A percentile compares a stretch with the other conserved stretches of the same genome.
Conservation (phyloP, 106 monocot genomes). For the Cymbidium sinense region DNA sequence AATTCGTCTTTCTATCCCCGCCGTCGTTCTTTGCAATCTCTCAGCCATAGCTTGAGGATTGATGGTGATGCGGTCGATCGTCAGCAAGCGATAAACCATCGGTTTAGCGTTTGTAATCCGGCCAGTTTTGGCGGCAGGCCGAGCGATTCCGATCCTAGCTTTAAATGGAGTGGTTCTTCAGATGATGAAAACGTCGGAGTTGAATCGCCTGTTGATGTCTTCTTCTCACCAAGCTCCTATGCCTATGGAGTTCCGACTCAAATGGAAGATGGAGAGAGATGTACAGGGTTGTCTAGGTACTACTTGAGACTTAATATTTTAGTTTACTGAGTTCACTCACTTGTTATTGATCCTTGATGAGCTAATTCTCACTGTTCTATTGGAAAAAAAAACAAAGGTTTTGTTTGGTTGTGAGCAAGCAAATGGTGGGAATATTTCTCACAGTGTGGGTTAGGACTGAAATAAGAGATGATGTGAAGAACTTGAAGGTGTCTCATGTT, state of each 20-base stretch:
- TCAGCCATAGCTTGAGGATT: slow-evolving; percentile 45
- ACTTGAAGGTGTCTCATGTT: slow-evolving; percentile 74
- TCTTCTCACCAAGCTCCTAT: slow-evolving; percentile 38
- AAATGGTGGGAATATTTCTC: slow-evolving; percentile 87
- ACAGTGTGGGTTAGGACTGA: slow-evolving; percentile 64
- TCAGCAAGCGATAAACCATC: slow-evolving; percentile 33
- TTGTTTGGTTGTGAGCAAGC: slow-evolving; percentile 75
- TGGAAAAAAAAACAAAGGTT: slow-evolving; percentile 24
- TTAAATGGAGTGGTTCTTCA: slow-evolving; percentile 33
- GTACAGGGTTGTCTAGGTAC: slow-evolving; percentile 34
- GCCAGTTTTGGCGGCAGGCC: slow-evolving; percentile 37
- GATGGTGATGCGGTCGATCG: slow-evolving; percentile 36
- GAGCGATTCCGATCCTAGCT: slow-evolving; percentile 50
- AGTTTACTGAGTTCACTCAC: neutral
- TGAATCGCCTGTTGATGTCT: slow-evolving; percentile 27
- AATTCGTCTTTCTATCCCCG: slow-evolving; percentile 49
- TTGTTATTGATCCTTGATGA: neutral
- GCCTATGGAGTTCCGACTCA: slow-evolving; percentile 23
- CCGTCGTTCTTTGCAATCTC: slow-evolving; percentile 51
- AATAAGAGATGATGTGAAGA: slow-evolving; percentile 59
- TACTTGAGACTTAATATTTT: neutral
- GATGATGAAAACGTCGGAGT: slow-evolving; percentile 41
- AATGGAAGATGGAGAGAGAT: slow-evolving; percentile 37
- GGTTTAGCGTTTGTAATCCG: slow-evolving; percentile 61
- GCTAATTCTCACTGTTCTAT: neutral